These are phyloP conservation scores for Colletotrichum sp. DNA, from an alignment of 2,329 filamentous ascomycete genomes.

Conservation along the genomic window DNA sequence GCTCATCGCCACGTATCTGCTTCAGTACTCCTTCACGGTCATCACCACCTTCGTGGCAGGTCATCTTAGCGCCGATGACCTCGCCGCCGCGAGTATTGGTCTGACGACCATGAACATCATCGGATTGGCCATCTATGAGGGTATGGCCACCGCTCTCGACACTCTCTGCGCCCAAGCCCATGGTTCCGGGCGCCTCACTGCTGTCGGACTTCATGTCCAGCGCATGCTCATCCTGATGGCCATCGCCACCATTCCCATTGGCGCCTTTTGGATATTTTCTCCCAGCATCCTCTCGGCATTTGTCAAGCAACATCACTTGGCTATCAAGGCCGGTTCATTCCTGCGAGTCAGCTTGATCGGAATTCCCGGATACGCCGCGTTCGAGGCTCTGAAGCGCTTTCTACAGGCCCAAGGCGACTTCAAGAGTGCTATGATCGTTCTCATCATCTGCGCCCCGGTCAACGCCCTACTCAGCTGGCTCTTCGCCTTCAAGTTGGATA, in stretches of 20 bases:
- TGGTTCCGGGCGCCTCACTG: constrained; percentile 49
- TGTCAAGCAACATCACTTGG: constrained; percentile 51
- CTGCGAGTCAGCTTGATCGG: constrained; percentile 53
- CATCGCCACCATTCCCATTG: constrained; percentile 52
- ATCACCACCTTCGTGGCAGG: constrained; percentile 58
- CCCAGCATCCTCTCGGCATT: constrained; percentile 49
- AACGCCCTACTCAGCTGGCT: constrained; percentile 56
- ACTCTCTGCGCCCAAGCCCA: constrained; percentile 58
- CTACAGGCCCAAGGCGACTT: constrained; percentile 61
- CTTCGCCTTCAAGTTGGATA: constrained; percentile 44
- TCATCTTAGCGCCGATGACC: constrained; percentile 55
- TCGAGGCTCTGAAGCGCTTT: constrained; percentile 60
- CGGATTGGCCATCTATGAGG: constrained; percentile 55
- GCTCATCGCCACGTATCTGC: constrained; percentile 56
- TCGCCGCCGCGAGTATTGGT: constrained; percentile 57
- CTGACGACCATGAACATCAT: constrained; percentile 60
- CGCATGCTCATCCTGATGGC: constrained; percentile 56
- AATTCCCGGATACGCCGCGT: constrained; percentile 57
- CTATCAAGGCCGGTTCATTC: constrained; percentile 53
- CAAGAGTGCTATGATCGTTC: constrained; percentile 50
- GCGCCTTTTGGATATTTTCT: constrained; percentile 52
- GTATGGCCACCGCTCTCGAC: constrained; percentile 55
- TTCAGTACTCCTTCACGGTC: constrained; percentile 54
- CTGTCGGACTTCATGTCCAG: constrained; percentile 58
- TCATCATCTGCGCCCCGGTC: constrained; percentile 51